Conservation (phyloP, 2,329 filamentous ascomycete genomes). For the Aureobasidium sp. region DNA sequence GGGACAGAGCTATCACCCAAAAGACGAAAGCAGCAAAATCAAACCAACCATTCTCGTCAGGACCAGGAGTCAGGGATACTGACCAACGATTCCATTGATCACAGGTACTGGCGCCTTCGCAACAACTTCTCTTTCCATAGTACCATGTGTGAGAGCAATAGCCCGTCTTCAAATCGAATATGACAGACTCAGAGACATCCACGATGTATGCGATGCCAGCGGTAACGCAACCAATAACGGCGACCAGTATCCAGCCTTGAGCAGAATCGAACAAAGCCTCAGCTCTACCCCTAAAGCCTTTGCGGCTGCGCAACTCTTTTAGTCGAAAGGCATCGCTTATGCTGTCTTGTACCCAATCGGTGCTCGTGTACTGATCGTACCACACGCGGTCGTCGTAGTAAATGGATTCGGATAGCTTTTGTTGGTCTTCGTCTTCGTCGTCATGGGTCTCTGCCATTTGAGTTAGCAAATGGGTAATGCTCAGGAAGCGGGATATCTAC, state of each 20-base stretch:
- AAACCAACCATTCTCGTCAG: slow-evolving; percentile 48
- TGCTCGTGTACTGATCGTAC: slow-evolving; percentile 98
- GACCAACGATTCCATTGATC: slow-evolving; percentile 57
- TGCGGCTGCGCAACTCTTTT: slow-evolving; percentile 70
- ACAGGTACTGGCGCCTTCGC: slow-evolving; percentile 46
- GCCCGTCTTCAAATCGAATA: slow-evolving; percentile 88
- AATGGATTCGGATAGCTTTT: slow-evolving; percentile 56
- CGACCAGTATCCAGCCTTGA: slow-evolving; percentile 91
- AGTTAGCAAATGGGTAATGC: not conserved
- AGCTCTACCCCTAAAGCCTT: slow-evolving; percentile 75
- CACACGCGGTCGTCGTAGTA: slow-evolving; percentile 81
- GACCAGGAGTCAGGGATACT: slow-evolving; percentile 44
- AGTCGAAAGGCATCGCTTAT: slow-evolving; percentile 89
- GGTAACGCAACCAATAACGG: slow-evolving; percentile 77
- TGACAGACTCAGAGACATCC: slow-evolving; percentile 72
- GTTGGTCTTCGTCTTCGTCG: slow-evolving; percentile 30
- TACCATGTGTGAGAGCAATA: slow-evolving; percentile 69
- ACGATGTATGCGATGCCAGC: slow-evolving; percentile 82
- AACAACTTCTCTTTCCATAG: slow-evolving; percentile 60
- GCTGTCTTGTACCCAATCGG: slow-evolving; percentile 96
- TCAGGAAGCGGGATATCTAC: not conserved
- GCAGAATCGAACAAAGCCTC: slow-evolving; percentile 71
- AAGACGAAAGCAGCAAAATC: slow-evolving; percentile 70
- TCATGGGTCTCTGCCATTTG: not conserved
- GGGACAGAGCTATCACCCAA: slow-evolving; percentile 61